Base-by-base conservation (phyloP, 192 early-diverging fungal genomes). In the Obelidium mucronatum region DNA sequence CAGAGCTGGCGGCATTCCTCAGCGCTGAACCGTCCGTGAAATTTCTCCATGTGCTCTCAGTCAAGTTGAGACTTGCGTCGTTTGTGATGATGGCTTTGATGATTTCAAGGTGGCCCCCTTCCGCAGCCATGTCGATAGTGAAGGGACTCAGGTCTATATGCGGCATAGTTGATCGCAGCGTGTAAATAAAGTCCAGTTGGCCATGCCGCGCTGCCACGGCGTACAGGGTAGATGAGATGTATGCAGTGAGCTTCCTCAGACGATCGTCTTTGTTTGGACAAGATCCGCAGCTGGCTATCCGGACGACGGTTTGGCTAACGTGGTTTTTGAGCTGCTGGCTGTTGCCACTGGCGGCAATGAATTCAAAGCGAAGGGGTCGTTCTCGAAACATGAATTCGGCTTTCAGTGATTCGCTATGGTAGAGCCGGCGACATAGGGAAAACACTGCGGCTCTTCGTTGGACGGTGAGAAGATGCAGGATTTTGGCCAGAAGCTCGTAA, bases 101-200 rank as follows among this genome's bases (percentile, higher is more conserved):
- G 30, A 17, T 26, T 15, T 8, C 42, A 8, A 26, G n/a, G 22
- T 53, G 67, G 17, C 67, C 67, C 4, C 52, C 52, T 19, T 24
- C 67, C 42, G 67, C 67, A 22, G 67, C 67, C 39, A 17, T 17
- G 52, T 69, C 67, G 26, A 53, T 35, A 11, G 44, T 34, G n/a
- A 22, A 40, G 15, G 17, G 19, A 22, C 28, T 35, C 63, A 65
- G 19, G 31, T 30, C 19, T 26, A 65, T 17, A 33, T 30, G 24
- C 17, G 40, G 67, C 24, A 26, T 22, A 0, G 26, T 19, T 26
- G 11, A 11, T 26, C 31, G 8, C 19, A 65, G 26, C 22, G 22
- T 22, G 11, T 52, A 11, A 40, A 69, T 52, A 17, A 69, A 28
- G 24, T 17, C 48, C n/a, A 69, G 19, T 11, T 31, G 39, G 1